Evolutionary conservation across 2,329 filamentous ascomycete species (phyloP).

Genomic region (Dryadomyces quercus-mongolicae): DNA sequence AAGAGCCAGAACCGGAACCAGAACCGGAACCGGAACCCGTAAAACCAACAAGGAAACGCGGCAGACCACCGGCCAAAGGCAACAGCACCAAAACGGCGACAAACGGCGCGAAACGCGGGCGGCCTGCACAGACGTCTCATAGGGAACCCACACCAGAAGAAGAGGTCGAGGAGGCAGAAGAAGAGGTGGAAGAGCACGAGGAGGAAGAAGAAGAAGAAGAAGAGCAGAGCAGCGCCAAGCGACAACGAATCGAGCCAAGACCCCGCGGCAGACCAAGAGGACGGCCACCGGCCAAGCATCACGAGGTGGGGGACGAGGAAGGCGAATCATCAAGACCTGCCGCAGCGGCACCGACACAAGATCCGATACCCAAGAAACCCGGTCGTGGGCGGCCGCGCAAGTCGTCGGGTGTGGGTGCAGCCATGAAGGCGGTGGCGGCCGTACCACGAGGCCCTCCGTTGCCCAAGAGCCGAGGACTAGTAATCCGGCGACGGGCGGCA

Average conservation of each 20-base stretch:
- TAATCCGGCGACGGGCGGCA: conserved; percentile 34
- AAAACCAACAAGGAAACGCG: conserved; percentile 1
- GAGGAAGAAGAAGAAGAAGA: conserved; percentile 15
- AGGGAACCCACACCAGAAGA: conserved; percentile 3
- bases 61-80: conserved; percentile 1
- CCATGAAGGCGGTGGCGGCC: conserved; percentile 30
- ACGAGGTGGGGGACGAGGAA: not conserved
- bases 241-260: conserved; percentile 2
- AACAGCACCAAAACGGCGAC: not conserved
- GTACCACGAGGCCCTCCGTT: conserved; percentile 43
- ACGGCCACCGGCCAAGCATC: not conserved
- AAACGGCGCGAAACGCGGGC: conserved; percentile 3
- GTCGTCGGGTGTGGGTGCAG: conserved; percentile 29
- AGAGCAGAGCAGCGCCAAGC: conserved; percentile 8
- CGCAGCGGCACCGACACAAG: not conserved
- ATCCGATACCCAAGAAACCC: conserved; percentile 12
- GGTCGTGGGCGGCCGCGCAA: conserved; percentile 20
- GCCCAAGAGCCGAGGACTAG: conserved; percentile 40
- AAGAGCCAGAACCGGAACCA: conserved; percentile 14
- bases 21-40: not conserved
- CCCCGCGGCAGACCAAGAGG: not conserved
- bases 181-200: conserved; percentile 17
- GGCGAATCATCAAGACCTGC: not conserved
- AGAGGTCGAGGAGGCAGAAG: conserved; percentile 13
- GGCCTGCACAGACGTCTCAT: conserved; percentile 1